A percentile compares a stretch with the other conserved stretches of the same genome.
Conservation (phyloP, 208 protist genomes). For the Leptomonas pyrrhocoris region DNA sequence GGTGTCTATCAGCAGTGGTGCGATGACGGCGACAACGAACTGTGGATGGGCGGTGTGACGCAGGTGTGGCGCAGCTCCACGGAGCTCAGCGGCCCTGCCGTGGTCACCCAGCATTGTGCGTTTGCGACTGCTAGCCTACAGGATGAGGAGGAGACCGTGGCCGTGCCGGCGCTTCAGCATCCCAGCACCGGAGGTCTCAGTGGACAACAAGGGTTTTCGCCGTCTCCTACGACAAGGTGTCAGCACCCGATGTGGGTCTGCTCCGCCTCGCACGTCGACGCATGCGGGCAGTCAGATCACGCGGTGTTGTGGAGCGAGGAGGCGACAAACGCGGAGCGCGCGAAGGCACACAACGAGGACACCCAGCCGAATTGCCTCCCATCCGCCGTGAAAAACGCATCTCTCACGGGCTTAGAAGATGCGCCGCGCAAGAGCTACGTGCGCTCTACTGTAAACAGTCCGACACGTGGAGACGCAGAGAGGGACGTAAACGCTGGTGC, state of each 20-base stretch:
- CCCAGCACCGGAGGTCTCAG: background rate
- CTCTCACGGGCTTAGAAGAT: constrained; percentile 31
- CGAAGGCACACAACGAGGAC: background rate
- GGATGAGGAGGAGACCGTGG: too few relatives aligned
- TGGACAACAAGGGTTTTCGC: background rate
- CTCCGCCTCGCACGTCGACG: background rate
- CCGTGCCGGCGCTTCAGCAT: background rate
- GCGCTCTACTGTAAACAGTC: constrained; percentile 14
- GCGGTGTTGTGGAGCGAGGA: background rate
- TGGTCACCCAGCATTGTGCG: background rate
- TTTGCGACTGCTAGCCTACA: too few relatives aligned
- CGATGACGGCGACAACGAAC: constrained; percentile 6
- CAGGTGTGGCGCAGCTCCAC: constrained; percentile 13
- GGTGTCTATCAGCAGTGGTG: constrained; percentile 5
- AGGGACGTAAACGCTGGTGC: background rate
- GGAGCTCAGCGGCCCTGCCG: background rate
- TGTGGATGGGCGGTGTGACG: constrained; percentile 10
- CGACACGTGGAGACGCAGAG: background rate
- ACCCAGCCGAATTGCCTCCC: background rate
- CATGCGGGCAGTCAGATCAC: background rate
- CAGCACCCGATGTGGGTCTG: too few relatives aligned
- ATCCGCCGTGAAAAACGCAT: background rate
- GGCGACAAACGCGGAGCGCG: constrained; percentile 6
- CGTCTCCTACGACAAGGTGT: background rate
- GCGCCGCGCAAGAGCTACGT: constrained; percentile 56